Percentiles rank a stretch among this genome's conserved stretches.
Evolutionary conservation across 2,329 filamentous ascomycete genomes (phyloP).

Genomic region (Nemania sp.): DNA sequence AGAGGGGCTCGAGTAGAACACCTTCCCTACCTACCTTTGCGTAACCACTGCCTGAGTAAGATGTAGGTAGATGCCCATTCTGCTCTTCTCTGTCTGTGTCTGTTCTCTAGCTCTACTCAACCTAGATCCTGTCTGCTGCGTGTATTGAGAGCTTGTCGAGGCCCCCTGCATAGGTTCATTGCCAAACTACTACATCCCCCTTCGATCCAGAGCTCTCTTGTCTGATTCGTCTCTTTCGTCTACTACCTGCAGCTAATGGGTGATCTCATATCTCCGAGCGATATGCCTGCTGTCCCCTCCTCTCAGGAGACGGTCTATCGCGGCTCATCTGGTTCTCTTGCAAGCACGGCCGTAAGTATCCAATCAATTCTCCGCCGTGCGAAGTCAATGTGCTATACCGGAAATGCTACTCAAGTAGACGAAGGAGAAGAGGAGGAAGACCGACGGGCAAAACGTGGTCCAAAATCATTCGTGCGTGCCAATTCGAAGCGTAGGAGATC

Average conservation of each 20-base stretch:
- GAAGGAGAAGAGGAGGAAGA: neutral
- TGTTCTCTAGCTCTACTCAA: neutral
- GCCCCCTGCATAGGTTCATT: too few relatives aligned
- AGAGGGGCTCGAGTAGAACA: neutral
- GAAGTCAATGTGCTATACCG: constrained; percentile 22
- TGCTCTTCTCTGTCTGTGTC: neutral
- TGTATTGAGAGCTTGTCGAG: too few relatives aligned
- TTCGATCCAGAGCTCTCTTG: neutral
- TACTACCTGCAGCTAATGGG: neutral
- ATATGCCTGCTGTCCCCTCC: constrained; percentile 4
- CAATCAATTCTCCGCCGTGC: constrained; percentile 26
- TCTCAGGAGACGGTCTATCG: constrained; percentile 12
- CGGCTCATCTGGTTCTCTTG: constrained; percentile 13
- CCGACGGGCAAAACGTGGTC: constrained; percentile 5
- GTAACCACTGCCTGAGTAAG: too few relatives aligned
- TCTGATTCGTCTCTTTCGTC: too few relatives aligned
- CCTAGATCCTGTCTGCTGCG: too few relatives aligned
- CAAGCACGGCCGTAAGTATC: constrained; percentile 10
- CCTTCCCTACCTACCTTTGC: neutral
- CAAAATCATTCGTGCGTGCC: constrained; percentile 26
- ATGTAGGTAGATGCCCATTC: too few relatives aligned
- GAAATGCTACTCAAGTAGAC: neutral
- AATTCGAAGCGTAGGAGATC: constrained; percentile 40
- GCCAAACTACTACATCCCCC: neutral
- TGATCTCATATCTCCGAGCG: constrained; percentile 8